phyloP scores from a whole-genome alignment of 768 basidiomycete genomes.

The Fistulinella prunicolor region DNA sequence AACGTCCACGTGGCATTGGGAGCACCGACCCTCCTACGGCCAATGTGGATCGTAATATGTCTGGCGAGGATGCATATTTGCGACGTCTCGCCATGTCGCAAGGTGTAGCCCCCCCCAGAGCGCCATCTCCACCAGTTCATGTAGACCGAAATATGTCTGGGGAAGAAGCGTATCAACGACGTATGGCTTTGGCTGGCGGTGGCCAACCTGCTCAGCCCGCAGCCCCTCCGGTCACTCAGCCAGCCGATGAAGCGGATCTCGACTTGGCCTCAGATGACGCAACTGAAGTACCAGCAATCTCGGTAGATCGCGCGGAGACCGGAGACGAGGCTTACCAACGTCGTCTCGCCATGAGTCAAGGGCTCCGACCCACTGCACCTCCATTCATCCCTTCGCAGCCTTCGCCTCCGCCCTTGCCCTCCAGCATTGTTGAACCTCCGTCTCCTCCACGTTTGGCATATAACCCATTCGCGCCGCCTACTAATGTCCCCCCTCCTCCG shows the following conservation, averaged over 20 bases:
- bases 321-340: constrained; percentile 71
- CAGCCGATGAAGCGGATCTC: constrained; percentile 18
- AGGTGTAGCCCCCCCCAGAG: constrained; percentile 20
- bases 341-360: constrained; percentile 55
- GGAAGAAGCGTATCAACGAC: constrained; percentile 78
- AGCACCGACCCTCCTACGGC: constrained; percentile 30
- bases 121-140: constrained; percentile 29
- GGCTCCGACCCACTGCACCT: constrained; percentile 29
- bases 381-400: constrained; percentile 26
- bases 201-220: constrained; percentile 17
- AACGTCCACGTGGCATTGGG: constrained; percentile 30
- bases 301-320: constrained; percentile 35
- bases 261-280: constrained; percentile 8
- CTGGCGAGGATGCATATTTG: constrained; percentile 80
- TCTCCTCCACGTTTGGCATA: constrained; percentile 59
- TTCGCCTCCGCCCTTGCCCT: constrained; percentile 21
- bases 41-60: constrained; percentile 45
- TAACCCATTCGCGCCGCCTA: constrained; percentile 66
- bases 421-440: constrained; percentile 23
- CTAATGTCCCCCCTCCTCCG: constrained; percentile 59
- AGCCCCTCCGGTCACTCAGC: constrained; percentile 24
- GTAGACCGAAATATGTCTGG: constrained; percentile 54
- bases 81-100: constrained; percentile 72
- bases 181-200: constrained; percentile 62
- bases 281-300: not conserved